Percentiles rank a stretch among this genome's conserved stretches.
These are phyloP conservation scores for Pichia insulana DNA, from an alignment of 805 yeast genomes.

Conservation along the genomic window DNA sequence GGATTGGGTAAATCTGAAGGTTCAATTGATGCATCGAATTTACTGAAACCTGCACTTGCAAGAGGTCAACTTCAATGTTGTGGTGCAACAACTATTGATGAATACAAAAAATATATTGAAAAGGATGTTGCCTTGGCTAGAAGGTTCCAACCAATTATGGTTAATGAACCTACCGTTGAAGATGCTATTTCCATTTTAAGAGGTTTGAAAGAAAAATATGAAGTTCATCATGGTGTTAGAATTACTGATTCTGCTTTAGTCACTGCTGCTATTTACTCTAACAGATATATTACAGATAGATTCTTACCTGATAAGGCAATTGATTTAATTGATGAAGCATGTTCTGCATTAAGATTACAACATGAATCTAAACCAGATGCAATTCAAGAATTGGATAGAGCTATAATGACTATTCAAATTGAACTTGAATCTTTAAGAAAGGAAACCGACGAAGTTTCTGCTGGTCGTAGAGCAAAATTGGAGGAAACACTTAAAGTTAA, in stretches of 20 bases:
- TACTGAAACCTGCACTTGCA: conserved; percentile 94
- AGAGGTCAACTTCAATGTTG: conserved; percentile 94
- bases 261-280: conserved; percentile 88
- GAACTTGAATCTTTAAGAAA: conserved; percentile 90
- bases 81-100: conserved; percentile 95
- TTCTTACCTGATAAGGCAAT: conserved; percentile 96
- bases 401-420: conserved; percentile 87
- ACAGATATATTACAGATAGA: conserved; percentile 89
- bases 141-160: conserved; percentile 95
- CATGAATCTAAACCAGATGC: conserved; percentile 97
- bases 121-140: conserved; percentile 99
- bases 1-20: conserved; percentile 94
- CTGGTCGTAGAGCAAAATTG: conserved; percentile 67
- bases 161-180: conserved; percentile 82
- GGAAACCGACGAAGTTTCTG: conserved; percentile 79
- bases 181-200: conserved; percentile 95
- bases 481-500: conserved; percentile 59
- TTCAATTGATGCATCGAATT: conserved; percentile 92
- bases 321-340: conserved; percentile 91
- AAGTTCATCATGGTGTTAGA: conserved; percentile 95
- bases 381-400: conserved; percentile 78
- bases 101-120: conserved; percentile 85
- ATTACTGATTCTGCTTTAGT: conserved; percentile 91
- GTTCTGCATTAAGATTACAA: conserved; percentile 87
- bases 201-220: conserved; percentile 92